phyloP scores from a whole-genome alignment of 108 stramenopile genomes.

The Cyclotella choctawhatcheeana region DNA sequence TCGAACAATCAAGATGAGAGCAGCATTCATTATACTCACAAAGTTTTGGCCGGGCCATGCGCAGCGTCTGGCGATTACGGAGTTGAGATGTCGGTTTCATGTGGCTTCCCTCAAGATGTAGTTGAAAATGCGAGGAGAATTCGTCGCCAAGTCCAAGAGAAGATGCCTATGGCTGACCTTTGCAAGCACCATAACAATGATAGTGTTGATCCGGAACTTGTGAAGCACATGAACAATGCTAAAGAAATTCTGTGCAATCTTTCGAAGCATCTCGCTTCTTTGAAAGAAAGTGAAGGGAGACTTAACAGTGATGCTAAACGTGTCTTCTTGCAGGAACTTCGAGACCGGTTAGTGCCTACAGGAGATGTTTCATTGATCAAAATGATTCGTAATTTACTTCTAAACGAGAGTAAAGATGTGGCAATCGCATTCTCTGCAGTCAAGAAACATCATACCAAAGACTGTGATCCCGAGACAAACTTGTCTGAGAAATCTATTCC shows the following conservation, averaged over 20 bases:
- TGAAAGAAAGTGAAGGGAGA: conserved; percentile 54
- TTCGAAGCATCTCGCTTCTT: conserved; percentile 48
- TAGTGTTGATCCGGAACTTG: conserved; percentile 19
- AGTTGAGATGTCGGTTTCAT: conserved; percentile 81
- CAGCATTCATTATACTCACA: conserved; percentile 77
- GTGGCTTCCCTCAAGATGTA: conserved; percentile 82
- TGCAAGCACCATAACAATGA: conserved; percentile 26
- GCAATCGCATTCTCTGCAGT: conserved; percentile 17
- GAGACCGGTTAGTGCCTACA: conserved; percentile 35
- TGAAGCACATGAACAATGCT: conserved; percentile 44
- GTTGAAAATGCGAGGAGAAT: conserved; percentile 48
- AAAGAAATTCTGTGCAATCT: conserved; percentile 50
- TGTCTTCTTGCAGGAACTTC: conserved; percentile 39
- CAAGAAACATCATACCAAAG: background rate
- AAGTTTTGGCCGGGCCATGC: conserved; percentile 75
- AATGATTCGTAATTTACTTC: conserved; percentile 39
- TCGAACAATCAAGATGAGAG: conserved; percentile 42
- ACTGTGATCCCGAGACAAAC: background rate
- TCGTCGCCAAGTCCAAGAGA: conserved; percentile 45
- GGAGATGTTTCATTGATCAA: conserved; percentile 30
- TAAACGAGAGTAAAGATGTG: conserved; percentile 24
- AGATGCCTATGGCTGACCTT: conserved; percentile 53
- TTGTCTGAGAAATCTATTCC: background rate
- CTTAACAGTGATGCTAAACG: conserved; percentile 53
- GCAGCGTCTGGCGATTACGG: conserved; percentile 76